phyloP scores from a whole-genome alignment of 805 yeast genomes.

The Nakazawaea populi region DNA sequence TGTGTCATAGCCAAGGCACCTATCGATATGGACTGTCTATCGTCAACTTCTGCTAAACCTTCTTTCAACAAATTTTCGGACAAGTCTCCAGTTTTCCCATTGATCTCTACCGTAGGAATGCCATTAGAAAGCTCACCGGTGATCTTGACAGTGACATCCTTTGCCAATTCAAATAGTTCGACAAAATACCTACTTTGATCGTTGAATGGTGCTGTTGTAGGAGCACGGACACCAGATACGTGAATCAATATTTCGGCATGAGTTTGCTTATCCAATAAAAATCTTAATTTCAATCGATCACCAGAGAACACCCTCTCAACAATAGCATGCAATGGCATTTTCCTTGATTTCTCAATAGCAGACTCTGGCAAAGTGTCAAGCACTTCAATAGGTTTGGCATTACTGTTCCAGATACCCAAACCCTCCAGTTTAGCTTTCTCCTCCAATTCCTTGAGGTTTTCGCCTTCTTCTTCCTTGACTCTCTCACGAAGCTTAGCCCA shows the following conservation, averaged over 20 bases:
- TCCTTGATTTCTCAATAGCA: conserved; percentile 29
- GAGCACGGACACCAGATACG: conserved; percentile 72
- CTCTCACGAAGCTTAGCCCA: conserved; percentile 57
- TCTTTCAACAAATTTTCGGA: conserved; percentile 58
- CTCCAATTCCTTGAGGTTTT: conserved; percentile 34
- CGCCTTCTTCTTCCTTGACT: conserved; percentile 36
- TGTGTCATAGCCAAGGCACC: conserved; percentile 60
- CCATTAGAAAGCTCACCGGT: conserved; percentile 61
- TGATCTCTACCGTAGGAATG: conserved; percentile 49
- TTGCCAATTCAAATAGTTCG: conserved; percentile 56
- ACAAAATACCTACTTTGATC: conserved; percentile 61
- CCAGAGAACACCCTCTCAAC: conserved; percentile 77
- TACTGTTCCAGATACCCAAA: conserved; percentile 51
- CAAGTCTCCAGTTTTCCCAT: conserved; percentile 33
- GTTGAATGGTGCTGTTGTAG: conserved; percentile 53
- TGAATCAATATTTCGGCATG: conserved; percentile 57
- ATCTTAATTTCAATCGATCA: conserved; percentile 64
- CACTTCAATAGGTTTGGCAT: conserved; percentile 18
- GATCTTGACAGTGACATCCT: conserved; percentile 49
- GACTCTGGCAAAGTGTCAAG: conserved; percentile 23
- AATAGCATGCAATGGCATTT: conserved; percentile 45
- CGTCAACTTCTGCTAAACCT: conserved; percentile 72
- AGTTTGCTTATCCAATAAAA: conserved; percentile 36
- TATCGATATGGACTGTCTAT: conserved; percentile 69
- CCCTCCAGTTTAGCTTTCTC: conserved; percentile 42